A percentile compares a stretch with the other conserved stretches of the same genome.
phyloP scores from a whole-genome alignment of 163 green algal species.

The Scenedesmus sp. region DNA sequence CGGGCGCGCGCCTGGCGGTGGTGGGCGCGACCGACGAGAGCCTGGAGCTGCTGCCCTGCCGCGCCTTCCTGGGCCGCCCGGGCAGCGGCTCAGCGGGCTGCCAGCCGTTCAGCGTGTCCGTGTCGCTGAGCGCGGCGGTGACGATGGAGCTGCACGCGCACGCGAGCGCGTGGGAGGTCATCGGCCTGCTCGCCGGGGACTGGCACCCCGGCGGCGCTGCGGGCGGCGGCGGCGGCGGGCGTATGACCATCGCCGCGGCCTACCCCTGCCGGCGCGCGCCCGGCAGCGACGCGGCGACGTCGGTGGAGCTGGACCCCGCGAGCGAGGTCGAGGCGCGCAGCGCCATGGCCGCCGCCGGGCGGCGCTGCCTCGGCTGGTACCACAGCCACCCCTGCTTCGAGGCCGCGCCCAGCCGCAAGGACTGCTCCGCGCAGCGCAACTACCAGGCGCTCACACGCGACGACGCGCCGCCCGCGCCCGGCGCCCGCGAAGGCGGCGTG shows the following conservation, averaged over 20 bases:
- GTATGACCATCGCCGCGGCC: constrained; percentile 62
- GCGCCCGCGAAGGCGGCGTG: too few species aligned
- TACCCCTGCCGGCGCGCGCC: constrained; percentile 67
- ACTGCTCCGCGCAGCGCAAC: constrained; percentile 90
- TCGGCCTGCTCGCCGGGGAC: constrained; percentile 77
- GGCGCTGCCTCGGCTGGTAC: constrained; percentile 80
- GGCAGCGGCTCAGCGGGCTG: constrained; percentile 55
- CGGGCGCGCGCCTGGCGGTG: not conserved
- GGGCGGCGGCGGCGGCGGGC: too few species aligned
- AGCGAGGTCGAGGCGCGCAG: constrained; percentile 71
- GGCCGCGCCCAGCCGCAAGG: constrained; percentile 73
- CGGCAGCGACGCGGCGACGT: constrained; percentile 64
- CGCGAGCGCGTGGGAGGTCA: constrained; percentile 75
- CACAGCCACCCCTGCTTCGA: constrained; percentile 86
- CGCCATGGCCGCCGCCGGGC: constrained; percentile 65
- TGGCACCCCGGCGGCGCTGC: too few species aligned
- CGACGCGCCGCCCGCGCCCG: too few species aligned
- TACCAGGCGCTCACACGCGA: constrained; percentile 73
- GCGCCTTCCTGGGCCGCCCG: constrained; percentile 67
- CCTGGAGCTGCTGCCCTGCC: constrained; percentile 67
- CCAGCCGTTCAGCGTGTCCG: constrained; percentile 73
- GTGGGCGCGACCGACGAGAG: constrained; percentile 72
- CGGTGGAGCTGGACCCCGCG: constrained; percentile 80
- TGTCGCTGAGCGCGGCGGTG: constrained; percentile 61
- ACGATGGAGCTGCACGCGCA: constrained; percentile 84